These are phyloP conservation scores for Talaromyces sp. DNA, from an alignment of 2,329 filamentous ascomycete species.

Conservation along the genomic window DNA sequence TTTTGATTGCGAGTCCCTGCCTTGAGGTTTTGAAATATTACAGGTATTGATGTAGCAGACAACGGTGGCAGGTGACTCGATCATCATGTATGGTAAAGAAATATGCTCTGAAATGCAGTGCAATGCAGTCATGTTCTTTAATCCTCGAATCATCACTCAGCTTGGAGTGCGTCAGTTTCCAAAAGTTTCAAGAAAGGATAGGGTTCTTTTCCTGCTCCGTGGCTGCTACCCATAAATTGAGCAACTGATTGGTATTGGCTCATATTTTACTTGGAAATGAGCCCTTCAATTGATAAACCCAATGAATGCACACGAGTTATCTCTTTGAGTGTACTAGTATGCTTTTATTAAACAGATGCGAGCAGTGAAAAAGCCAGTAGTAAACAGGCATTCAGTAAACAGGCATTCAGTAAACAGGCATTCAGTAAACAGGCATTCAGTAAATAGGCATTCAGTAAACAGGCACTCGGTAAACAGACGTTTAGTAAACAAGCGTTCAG, in stretches of 20 bases:
- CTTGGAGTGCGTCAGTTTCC: neutral
- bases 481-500: neutral
- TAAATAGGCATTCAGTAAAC: neutral
- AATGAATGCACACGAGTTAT: neutral
- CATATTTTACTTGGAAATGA: neutral
- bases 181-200: neutral
- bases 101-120: neutral
- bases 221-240: neutral
- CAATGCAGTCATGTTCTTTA: neutral
- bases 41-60: neutral
- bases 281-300: neutral
- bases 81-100: neutral
- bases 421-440: neutral
- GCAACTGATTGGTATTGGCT: neutral
- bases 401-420: neutral
- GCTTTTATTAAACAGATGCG: neutral
- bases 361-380: neutral
- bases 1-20: neutral
- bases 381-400: neutral
- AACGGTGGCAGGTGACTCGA: neutral
- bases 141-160: neutral
- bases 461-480: neutral
- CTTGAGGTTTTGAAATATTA: neutral
- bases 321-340: neutral
- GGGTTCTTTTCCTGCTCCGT: neutral